These are phyloP conservation scores for Darksidea phi DNA, from an alignment of 495 filamentous ascomycete genomes.

Conservation along the genomic window DNA sequence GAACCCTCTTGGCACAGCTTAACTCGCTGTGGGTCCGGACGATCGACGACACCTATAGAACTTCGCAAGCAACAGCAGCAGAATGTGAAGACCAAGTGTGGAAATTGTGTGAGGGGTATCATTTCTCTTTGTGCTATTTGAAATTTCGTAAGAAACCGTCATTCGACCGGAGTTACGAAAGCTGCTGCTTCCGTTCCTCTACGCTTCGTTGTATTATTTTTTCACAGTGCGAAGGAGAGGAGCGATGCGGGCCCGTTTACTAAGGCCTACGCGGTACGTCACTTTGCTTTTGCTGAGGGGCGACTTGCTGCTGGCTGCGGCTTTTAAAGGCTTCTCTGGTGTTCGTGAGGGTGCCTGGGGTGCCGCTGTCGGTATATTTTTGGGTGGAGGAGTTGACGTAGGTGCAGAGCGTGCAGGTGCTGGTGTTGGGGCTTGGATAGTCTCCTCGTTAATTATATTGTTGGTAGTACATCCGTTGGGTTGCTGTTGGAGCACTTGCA, in stretches of 20 bases:
- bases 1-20: too few species aligned
- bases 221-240: conserved; percentile 64
- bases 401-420: conserved; percentile 2
- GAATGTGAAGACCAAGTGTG: too few species aligned
- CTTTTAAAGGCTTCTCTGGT: conserved; percentile 16
- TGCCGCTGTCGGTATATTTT: neutral
- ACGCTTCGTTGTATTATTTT: conserved; percentile 47
- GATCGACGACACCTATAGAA: too few species aligned
- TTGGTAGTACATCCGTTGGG: neutral
- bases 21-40: too few species aligned
- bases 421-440: too few species aligned
- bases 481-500: neutral
- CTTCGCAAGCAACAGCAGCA: too few species aligned
- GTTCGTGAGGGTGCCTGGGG: neutral
- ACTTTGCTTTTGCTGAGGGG: conserved; percentile 58
- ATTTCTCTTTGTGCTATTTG: neutral
- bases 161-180: neutral
- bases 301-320: conserved; percentile 33
- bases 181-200: neutral
- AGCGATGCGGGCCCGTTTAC: conserved; percentile 62
- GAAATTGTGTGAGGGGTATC: neutral
- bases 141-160: neutral
- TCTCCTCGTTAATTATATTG: too few species aligned
- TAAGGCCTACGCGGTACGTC: conserved; percentile 65
- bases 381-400: conserved; percentile 11